Evolutionary conservation across 2,329 filamentous ascomycete species (phyloP).

Genomic region (Lojkania enalia): DNA sequence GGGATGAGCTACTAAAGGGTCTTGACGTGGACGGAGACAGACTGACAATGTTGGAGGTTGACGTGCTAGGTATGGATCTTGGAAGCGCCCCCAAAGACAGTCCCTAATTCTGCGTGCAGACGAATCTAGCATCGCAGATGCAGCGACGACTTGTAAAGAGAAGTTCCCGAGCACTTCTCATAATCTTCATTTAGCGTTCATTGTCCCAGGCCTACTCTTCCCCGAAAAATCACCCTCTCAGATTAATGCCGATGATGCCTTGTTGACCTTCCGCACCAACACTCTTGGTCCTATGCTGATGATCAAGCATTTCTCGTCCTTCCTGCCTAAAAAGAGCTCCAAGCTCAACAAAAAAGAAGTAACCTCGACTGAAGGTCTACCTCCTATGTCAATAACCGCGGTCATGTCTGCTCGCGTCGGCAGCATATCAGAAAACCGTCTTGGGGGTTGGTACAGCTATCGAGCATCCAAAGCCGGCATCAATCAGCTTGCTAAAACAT

Average conservation of each 20-base stretch:
- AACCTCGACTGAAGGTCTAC: constrained; percentile 32
- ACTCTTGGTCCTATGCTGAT: constrained; percentile 73
- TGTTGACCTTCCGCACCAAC: constrained; percentile 75
- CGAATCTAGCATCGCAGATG: constrained; percentile 62
- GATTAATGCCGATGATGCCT: constrained; percentile 62
- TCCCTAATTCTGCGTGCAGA: constrained; percentile 53
- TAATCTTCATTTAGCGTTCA: constrained; percentile 70
- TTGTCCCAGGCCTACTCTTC: constrained; percentile 70
- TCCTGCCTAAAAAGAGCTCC: constrained; percentile 63
- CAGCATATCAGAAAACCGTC: constrained; percentile 69
- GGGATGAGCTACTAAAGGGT: constrained; percentile 55
- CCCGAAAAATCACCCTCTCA: constrained; percentile 72
- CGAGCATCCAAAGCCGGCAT: constrained; percentile 75
- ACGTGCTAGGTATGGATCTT: constrained; percentile 58
- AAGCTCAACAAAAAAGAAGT: constrained; percentile 8
- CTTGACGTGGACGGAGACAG: constrained; percentile 53
- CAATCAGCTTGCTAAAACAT: constrained; percentile 69
- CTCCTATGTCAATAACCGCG: constrained; percentile 66
- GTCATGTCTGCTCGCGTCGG: constrained; percentile 79
- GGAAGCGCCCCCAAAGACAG: too few species aligned
- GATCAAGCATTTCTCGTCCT: constrained; percentile 72
- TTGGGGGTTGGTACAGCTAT: constrained; percentile 83
- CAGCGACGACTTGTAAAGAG: constrained; percentile 58
- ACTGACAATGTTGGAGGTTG: constrained; percentile 57
- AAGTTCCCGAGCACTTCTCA: constrained; percentile 53